phyloP scores from a whole-genome alignment of 805 yeast species.

The Wickerhamomyces queroliae region DNA sequence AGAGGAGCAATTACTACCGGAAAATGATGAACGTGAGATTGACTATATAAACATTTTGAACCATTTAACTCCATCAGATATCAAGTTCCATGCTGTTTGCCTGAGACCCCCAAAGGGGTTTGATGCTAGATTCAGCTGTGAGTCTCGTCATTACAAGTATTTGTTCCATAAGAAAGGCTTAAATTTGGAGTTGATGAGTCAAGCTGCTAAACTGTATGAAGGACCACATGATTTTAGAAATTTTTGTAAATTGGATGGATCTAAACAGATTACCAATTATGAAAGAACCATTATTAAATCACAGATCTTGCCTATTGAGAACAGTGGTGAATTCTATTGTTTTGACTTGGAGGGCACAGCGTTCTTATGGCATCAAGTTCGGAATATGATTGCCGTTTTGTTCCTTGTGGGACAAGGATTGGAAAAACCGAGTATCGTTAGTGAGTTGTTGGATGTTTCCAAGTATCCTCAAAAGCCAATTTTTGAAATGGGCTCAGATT shows the following conservation, averaged over 20 bases:
- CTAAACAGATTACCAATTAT: conserved; percentile 84
- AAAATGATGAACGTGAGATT: conserved; percentile 60
- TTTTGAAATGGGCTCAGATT: conserved; percentile 85
- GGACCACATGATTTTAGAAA: conserved; percentile 92
- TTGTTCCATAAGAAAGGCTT: conserved; percentile 52
- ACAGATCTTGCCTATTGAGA: conserved; percentile 33
- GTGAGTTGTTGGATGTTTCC: conserved; percentile 51
- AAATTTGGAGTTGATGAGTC: conserved; percentile 59
- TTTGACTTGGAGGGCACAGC: conserved; percentile 85
- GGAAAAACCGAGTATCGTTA: conserved; percentile 56
- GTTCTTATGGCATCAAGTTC: conserved; percentile 95
- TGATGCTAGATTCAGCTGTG: conserved; percentile 91
- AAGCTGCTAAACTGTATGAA: conserved; percentile 54
- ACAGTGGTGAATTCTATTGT: conserved; percentile 49
- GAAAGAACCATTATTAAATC: conserved; percentile 55
- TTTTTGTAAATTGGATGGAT: conserved; percentile 90
- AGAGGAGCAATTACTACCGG: conserved; percentile 56
- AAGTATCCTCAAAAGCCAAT: conserved; percentile 63
- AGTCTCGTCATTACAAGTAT: conserved; percentile 81
- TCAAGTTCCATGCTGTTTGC: conserved; percentile 76
- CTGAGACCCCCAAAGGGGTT: conserved; percentile 77
- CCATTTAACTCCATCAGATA: conserved; percentile 73
- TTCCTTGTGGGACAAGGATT: conserved; percentile 74
- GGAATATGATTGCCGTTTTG: conserved; percentile 87
- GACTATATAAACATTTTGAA: conserved; percentile 75